These are phyloP conservation scores for Penicillium sp. DNA, from an alignment of 2,329 filamentous ascomycete genomes.

Conservation along the genomic window DNA sequence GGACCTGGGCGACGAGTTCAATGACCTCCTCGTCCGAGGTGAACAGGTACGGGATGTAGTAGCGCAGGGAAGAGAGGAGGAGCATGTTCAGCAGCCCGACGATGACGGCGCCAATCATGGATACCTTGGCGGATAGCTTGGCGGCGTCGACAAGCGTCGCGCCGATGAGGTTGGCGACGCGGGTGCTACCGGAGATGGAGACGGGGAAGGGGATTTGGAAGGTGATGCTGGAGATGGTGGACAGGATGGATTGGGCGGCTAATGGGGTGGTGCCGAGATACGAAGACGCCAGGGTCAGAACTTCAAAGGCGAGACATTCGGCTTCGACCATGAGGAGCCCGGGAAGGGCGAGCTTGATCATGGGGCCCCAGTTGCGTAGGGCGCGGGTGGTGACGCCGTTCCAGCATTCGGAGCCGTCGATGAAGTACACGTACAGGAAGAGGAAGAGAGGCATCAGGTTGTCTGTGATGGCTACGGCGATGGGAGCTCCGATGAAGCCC, in stretches of 20 bases:
- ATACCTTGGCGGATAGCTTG: conserved; percentile 67
- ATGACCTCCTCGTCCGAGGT: conserved; percentile 64
- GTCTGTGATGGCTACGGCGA: conserved; percentile 67
- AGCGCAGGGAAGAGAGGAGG: conserved; percentile 59
- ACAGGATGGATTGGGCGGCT: conserved; percentile 78
- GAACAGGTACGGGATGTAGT: conserved; percentile 67
- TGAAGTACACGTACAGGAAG: conserved; percentile 62
- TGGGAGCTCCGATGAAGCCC: conserved; percentile 71
- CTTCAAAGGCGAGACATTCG: conserved; percentile 86
- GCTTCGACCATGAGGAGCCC: conserved; percentile 91
- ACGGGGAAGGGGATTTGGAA: conserved; percentile 91
- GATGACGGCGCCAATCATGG: conserved; percentile 64
- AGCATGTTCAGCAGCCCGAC: conserved; percentile 72
- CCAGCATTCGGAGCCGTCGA: conserved; percentile 69
- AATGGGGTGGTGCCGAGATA: conserved; percentile 71
- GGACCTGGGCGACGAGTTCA: conserved; percentile 55
- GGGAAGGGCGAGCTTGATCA: conserved; percentile 79
- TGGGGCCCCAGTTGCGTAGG: conserved; percentile 66
- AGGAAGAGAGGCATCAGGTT: conserved; percentile 63
- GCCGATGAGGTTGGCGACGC: conserved; percentile 85
- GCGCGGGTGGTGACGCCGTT: conserved; percentile 64
- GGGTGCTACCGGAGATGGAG: conserved; percentile 76
- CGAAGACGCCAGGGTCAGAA: conserved; percentile 72
- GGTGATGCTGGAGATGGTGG: conserved; percentile 66
- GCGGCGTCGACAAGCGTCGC: conserved; percentile 73